Base-by-base conservation (phyloP, 2,329 filamentous ascomycete species). In the Stromatinia cepivora region DNA sequence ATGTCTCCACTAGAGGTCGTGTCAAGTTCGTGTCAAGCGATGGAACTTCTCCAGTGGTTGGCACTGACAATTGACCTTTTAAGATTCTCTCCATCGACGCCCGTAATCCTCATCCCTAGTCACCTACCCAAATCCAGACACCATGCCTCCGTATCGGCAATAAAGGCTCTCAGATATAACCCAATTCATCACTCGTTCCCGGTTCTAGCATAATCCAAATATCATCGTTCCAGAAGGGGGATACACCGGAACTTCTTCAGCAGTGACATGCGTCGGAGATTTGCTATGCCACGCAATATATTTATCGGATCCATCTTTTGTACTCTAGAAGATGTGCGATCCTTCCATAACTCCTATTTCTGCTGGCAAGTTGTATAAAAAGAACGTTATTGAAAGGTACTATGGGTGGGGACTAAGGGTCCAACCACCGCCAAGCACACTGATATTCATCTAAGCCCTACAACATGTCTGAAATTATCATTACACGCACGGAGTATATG, bases 361-460 rank as follows among this genome's bases (percentile, higher is more conserved):
- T 63, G 34, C 34, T 52, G 46, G 34, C 22, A 52, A 52, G 28
- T 13, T 50, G 61, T 28, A 52, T 25, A 39, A 39, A 63, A 39
- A 28, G 46, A 42, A 28, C n/a, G 61, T 63, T 63, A 63, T 63
- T 52, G 46, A 52, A 42, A 52, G 46, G 5, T 52, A 52, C 4
- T 64, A 52, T 39, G 8, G 46, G 61, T 64, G 61, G 61, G n/a
- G 46, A 64, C 0, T 22, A 62, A 64, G 46, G 61, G 61, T 42
- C 46, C 28, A 64, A 64, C 61, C 61, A 52, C 61, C 22, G 61
- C 61, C 46, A 64, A 64, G 61, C 61, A 39, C 34, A 22, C 17
- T 64, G 61, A 64, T 48, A 52, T 36, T 64, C 61, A 64, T 64
- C 61, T 64, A 64, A 64, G 61, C 61, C 61, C 61, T 64, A 64